Evolutionary conservation across 1,284 basidiomycete species (phyloP).

Genomic region (Neotropicomus parvogracilis): DNA sequence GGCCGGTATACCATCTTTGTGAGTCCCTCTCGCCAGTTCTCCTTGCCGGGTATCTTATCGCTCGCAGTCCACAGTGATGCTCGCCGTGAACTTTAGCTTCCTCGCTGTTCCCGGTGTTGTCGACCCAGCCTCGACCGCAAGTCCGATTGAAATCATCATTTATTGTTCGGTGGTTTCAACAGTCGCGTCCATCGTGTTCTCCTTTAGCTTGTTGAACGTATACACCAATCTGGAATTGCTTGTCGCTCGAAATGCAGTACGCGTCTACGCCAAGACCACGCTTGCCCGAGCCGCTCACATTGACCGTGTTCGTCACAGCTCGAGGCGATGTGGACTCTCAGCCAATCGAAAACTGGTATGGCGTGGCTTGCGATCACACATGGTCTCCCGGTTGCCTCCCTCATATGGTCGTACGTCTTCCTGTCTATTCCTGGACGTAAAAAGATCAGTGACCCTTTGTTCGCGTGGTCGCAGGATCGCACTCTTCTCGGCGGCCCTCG

Average conservation of each 20-base stretch:
- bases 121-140: neutral
- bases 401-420: slow-evolving; percentile 23
- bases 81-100: slow-evolving; percentile 21
- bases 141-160: slow-evolving; percentile 9
- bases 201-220: slow-evolving; percentile 17
- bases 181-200: slow-evolving; percentile 18
- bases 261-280: neutral
- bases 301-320: neutral
- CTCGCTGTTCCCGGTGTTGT: slow-evolving; percentile 16
- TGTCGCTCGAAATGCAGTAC: slow-evolving; percentile 9
- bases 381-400: slow-evolving; percentile 16
- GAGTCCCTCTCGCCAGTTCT: slow-evolving; percentile 17
- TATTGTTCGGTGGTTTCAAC: slow-evolving; percentile 17
- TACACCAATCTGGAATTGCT: slow-evolving; percentile 15
- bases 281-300: neutral
- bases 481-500: slow-evolving; percentile 13
- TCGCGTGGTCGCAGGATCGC: slow-evolving; percentile 6
- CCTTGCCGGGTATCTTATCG: neutral
- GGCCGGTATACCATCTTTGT: slow-evolving; percentile 49
- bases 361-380: slow-evolving; percentile 16
- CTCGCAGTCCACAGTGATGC: slow-evolving; percentile 23
- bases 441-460: no score
- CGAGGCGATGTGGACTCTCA: slow-evolving; percentile 6
- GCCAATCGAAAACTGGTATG: slow-evolving; percentile 12
- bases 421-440: no score